Conservation (phyloP, 2,329 filamentous ascomycete species). For the Curvularia sp. region DNA sequence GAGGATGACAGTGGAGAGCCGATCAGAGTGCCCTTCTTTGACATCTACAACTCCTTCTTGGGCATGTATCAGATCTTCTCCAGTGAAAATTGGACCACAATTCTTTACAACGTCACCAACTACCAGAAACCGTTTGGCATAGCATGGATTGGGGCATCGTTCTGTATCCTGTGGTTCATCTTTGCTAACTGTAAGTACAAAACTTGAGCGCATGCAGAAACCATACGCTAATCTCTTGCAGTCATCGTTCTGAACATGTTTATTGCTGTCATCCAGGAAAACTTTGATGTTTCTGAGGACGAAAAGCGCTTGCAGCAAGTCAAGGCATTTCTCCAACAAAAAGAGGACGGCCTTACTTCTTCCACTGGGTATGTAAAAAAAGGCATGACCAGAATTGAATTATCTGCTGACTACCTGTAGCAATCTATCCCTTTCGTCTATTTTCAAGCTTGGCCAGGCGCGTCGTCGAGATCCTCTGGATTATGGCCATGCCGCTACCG, state of each 20-base stretch:
- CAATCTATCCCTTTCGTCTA: conserved; percentile 75
- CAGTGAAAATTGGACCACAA: conserved; percentile 92
- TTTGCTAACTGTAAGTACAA: conserved; percentile 71
- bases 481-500: conserved; percentile 88
- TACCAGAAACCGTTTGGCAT: conserved; percentile 71
- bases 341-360: conserved; percentile 75
- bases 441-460: conserved; percentile 68
- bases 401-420: conserved; percentile 26
- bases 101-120: conserved; percentile 81
- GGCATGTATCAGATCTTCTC: conserved; percentile 98
- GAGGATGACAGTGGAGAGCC: conserved; percentile 65
- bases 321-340: conserved; percentile 89
- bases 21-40: conserved; percentile 78
- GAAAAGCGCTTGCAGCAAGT: conserved; percentile 97
- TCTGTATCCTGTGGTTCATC: conserved; percentile 95
- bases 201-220: background rate
- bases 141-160: conserved; percentile 91
- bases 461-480: conserved; percentile 82
- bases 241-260: conserved; percentile 99
- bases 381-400: background rate
- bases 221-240: conserved; percentile 23
- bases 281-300: conserved; percentile 98
- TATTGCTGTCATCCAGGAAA: conserved; percentile 99
- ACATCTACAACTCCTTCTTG: conserved; percentile 93
- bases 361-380: conserved; percentile 57